Evolutionary conservation across 225 moss, liverwort and hornwort species (phyloP).

Genomic region (Straminergon stramineum): DNA sequence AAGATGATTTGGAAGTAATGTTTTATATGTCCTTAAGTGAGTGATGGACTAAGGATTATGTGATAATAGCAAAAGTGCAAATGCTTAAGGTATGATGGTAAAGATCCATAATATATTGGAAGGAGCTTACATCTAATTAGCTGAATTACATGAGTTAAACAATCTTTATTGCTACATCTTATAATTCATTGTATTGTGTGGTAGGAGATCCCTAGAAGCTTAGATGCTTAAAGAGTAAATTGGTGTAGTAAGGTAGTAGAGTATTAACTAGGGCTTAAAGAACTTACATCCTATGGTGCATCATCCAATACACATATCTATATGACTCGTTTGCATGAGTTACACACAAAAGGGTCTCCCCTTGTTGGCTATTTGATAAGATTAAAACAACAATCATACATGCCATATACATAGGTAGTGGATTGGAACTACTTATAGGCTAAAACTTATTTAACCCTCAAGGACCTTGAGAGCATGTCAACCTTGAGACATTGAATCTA

Average conservation of each 20-base stretch:
- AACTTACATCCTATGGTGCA: background rate
- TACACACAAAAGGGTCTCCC: fast-evolving
- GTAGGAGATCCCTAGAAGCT: background rate
- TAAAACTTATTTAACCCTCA: too few species aligned
- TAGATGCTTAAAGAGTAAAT: background rate
- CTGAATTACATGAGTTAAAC: background rate
- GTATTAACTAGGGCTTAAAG: background rate
- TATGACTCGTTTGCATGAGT: background rate
- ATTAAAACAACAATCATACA: too few species aligned
- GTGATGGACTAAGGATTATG: background rate
- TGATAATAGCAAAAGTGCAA: background rate
- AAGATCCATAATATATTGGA: background rate
- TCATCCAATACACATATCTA: background rate
- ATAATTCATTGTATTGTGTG: too few species aligned
- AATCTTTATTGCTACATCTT: background rate
- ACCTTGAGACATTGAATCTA: background rate
- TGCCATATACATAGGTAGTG: too few species aligned
- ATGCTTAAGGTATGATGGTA: background rate
- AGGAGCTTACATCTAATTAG: background rate
- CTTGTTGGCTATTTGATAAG: too few species aligned
- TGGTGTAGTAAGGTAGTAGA: background rate
- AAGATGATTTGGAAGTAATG: background rate
- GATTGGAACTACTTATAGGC: too few species aligned
- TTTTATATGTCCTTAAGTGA: background rate
- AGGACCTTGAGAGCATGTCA: too few species aligned